Evolutionary conservation across 1,139 yeast genomes (phyloP).

Genomic region (Arxiozyma slooffiae): DNA sequence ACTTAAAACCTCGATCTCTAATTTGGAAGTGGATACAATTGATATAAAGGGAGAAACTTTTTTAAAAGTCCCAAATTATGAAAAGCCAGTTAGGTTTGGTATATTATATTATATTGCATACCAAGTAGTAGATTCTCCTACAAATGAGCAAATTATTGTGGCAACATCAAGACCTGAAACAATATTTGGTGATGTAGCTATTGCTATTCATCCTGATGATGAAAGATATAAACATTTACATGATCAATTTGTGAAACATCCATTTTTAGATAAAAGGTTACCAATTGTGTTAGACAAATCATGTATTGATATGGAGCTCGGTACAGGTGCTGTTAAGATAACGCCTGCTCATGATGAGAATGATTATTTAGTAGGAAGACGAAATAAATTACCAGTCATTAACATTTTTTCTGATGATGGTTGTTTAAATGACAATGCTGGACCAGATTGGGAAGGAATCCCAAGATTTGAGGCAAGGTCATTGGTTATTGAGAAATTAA

Average conservation of each 20-base stretch:
- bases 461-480: slow-evolving; percentile 91
- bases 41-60: slow-evolving; percentile 72
- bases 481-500: slow-evolving; percentile 68
- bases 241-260: slow-evolving; percentile 83
- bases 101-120: slow-evolving; percentile 90
- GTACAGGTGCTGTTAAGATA: slow-evolving; percentile 98
- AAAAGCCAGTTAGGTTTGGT: slow-evolving; percentile 85
- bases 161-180: slow-evolving; percentile 99
- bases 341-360: slow-evolving; percentile 98
- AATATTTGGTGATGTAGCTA: slow-evolving; percentile 91
- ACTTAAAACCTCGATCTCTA: slow-evolving; percentile 87
- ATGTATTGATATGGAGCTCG: slow-evolving; percentile 97
- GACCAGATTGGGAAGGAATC: slow-evolving; percentile 69
- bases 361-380: slow-evolving; percentile 91
- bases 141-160: slow-evolving; percentile 72
- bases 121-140: slow-evolving; percentile 59
- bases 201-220: slow-evolving; percentile 94
- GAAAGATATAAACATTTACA: slow-evolving; percentile 85
- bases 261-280: slow-evolving; percentile 69
- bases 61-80: slow-evolving; percentile 80
- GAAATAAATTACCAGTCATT: slow-evolving; percentile 76
- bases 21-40: slow-evolving; percentile 89
- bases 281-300: slow-evolving; percentile 85
- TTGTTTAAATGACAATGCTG: slow-evolving; percentile 78
- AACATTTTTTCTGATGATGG: slow-evolving; percentile 91